A percentile compares a stretch with the other conserved stretches of the same genome.
phyloP scores from a whole-genome alignment of 306 rosid genomes.

The Pyrus communis region DNA sequence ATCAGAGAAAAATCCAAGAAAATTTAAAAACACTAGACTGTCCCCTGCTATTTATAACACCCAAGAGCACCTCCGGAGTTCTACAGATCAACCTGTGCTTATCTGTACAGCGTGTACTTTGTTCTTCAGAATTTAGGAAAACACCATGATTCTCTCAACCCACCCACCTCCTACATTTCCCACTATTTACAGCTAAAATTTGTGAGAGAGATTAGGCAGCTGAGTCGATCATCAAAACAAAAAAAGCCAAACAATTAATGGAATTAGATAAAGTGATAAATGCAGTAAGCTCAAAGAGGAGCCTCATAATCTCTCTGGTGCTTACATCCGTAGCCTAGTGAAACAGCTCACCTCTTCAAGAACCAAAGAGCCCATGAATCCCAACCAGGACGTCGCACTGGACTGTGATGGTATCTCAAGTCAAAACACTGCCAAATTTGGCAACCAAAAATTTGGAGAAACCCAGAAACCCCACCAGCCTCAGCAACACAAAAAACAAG shows the following conservation, averaged over 20 bases:
- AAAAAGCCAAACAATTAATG: constrained; percentile 24
- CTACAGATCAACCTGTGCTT: constrained; percentile 45
- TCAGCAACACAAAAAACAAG: constrained; percentile 61
- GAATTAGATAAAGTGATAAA: constrained; percentile 29
- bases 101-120: constrained; percentile 35
- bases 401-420: constrained; percentile 11
- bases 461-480: constrained; percentile 22
- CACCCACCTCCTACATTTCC: constrained; percentile 27
- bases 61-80: constrained; percentile 33
- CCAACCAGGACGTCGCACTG: constrained; percentile 13
- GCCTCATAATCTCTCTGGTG: constrained; percentile 51
- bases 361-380: constrained; percentile 33
- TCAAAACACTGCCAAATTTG: constrained; percentile 23
- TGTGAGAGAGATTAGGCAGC: constrained; percentile 31
- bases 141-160: constrained; percentile 46
- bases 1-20: constrained; percentile 49
- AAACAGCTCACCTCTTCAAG: constrained; percentile 57
- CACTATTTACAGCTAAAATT: constrained; percentile 11
- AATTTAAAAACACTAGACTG: constrained; percentile 52
- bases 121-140: constrained; percentile 41
- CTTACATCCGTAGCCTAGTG: constrained; percentile 63
- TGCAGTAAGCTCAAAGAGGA: constrained; percentile 32
- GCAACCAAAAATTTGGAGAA: constrained; percentile 22
- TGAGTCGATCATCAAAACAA: constrained; percentile 20
- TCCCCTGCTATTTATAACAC: constrained; percentile 66